Conservation (phyloP, 352 stramenopile genomes). For the Globisporangium lucens region DNA sequence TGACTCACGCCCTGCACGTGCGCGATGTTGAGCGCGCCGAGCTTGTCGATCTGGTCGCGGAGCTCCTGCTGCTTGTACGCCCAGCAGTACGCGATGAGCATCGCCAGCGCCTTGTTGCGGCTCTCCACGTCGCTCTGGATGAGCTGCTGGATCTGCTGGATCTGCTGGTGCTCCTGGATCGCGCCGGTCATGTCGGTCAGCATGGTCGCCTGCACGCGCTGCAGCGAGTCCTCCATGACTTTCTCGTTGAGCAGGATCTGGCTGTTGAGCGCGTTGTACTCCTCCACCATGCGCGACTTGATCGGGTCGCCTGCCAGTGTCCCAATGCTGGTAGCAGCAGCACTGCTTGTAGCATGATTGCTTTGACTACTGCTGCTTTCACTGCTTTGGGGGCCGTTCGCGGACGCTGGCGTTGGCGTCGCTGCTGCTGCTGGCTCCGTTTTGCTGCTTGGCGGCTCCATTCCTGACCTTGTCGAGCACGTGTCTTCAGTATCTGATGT, state of each 20-base stretch:
- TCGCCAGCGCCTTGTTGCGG: constrained; percentile 38
- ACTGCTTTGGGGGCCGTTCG: not conserved
- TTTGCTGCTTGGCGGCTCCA: constrained; percentile 1
- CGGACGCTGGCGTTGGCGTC: not conserved
- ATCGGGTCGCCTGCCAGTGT: constrained; percentile 12
- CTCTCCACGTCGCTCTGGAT: constrained; percentile 37
- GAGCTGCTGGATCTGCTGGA: constrained; percentile 30
- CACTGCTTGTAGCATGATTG: not conserved
- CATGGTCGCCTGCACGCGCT: constrained; percentile 22
- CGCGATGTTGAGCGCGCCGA: constrained; percentile 4
- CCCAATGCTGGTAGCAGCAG: not conserved
- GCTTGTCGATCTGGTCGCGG: constrained; percentile 7
- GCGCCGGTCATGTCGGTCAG: constrained; percentile 23
- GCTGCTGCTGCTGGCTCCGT: not conserved
- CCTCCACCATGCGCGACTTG: constrained; percentile 15
- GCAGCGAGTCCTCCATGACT: constrained; percentile 26
- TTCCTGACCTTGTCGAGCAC: not conserved
- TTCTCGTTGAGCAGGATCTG: constrained; percentile 42
- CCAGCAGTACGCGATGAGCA: constrained; percentile 36
- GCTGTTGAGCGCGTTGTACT: constrained; percentile 38
- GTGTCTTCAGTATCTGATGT: constrained; percentile 3
- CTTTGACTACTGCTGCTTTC: constrained; percentile 5
- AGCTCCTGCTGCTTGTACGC: not conserved
- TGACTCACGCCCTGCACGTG: constrained; percentile 13
- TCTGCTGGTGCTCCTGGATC: constrained; percentile 31